Conservation (phyloP, 768 basidiomycete species). For the Rhizopogon vesiculosus region DNA sequence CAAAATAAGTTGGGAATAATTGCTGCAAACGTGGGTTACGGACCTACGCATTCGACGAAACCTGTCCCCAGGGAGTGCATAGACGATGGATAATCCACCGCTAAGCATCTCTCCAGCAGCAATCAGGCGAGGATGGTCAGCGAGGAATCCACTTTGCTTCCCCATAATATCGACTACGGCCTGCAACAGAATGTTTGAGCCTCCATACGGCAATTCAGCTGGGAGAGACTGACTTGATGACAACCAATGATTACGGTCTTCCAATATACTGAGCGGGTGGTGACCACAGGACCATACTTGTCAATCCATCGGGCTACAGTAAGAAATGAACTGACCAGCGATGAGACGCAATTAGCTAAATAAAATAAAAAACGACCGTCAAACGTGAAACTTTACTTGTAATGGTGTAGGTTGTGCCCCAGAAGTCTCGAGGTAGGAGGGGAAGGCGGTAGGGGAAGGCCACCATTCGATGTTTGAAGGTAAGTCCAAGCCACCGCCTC, state of each 20-base stretch:
- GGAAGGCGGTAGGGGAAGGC: background rate
- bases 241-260: slow-evolving; percentile 20
- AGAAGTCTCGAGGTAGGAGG: background rate
- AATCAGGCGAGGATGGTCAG: slow-evolving; percentile 43
- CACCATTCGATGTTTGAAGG: too few species aligned
- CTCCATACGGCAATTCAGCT: background rate
- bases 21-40: background rate
- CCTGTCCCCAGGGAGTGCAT: slow-evolving; percentile 42
- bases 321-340: background rate
- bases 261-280: slow-evolving; percentile 16
- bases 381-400: background rate
- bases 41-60: slow-evolving; percentile 54
- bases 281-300: slow-evolving; percentile 19
- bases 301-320: slow-evolving; percentile 13
- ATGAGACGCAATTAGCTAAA: background rate
- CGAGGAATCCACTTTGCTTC: slow-evolving; percentile 42
- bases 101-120: slow-evolving; percentile 47
- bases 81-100: slow-evolving; percentile 46
- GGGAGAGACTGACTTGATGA: slow-evolving; percentile 12
- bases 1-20: background rate
- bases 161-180: slow-evolving; percentile 55
- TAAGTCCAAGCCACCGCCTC: background rate
- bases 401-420: background rate
- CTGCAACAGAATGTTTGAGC: slow-evolving; percentile 9
- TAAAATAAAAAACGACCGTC: too few species aligned